Evolutionary conservation across 2,329 filamentous ascomycete genomes (phyloP).

Genomic region (Microdochium nivale): DNA sequence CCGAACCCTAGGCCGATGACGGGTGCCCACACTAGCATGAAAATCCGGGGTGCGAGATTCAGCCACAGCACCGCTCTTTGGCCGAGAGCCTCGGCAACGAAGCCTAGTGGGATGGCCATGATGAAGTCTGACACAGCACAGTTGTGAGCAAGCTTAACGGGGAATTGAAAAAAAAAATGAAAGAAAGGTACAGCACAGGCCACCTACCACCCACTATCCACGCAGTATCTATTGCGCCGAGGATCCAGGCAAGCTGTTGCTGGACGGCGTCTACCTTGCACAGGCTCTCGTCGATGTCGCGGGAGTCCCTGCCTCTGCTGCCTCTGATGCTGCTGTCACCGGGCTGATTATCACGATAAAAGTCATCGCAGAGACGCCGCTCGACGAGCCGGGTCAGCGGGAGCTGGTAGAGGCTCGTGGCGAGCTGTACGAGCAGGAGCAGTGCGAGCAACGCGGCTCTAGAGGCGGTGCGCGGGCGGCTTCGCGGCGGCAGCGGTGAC

Average conservation of each 20-base stretch:
- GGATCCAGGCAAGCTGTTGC: conserved; percentile 39
- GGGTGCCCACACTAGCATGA: conserved; percentile 30
- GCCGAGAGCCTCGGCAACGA: conserved; percentile 33
- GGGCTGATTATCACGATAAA: conserved; percentile 34
- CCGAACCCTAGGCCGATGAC: conserved; percentile 27
- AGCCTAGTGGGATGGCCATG: conserved; percentile 39
- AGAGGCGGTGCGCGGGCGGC: background rate
- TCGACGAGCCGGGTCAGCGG: conserved; percentile 38
- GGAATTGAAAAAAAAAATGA: background rate
- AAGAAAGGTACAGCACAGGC: no score
- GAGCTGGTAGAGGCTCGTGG: conserved; percentile 37
- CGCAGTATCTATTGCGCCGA: conserved; percentile 38
- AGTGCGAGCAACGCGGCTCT: conserved; percentile 24
- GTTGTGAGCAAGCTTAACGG: conserved; percentile 1
- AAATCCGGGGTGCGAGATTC: conserved; percentile 32
- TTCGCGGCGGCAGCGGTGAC: no score
- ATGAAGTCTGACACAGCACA: conserved; percentile 29
- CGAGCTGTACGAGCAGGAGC: conserved; percentile 36
- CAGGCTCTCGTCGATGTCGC: conserved; percentile 36
- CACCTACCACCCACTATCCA: conserved; percentile 38
- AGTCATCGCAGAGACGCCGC: conserved; percentile 37
- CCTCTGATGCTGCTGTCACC: conserved; percentile 10
- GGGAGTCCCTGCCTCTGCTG: conserved; percentile 13
- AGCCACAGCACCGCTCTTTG: conserved; percentile 29
- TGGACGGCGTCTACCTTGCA: conserved; percentile 47